Percentiles rank a stretch among this genome's conserved stretches.
Conservation (phyloP, 2,329 filamentous ascomycete genomes). For the Drechslerella coelobrocha region DNA sequence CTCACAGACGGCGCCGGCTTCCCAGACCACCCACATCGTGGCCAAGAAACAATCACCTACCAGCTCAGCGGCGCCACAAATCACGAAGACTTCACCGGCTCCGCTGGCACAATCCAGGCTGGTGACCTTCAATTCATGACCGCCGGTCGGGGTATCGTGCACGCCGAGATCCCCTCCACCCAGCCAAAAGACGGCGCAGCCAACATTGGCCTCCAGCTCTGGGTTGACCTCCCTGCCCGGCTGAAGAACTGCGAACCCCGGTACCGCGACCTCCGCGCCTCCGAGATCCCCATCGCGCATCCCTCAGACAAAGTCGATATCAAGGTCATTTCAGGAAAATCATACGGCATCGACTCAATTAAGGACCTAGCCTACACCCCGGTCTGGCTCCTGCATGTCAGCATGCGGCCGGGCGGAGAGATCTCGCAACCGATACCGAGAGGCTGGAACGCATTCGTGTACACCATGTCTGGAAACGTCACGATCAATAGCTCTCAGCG, state of each 20-base stretch:
- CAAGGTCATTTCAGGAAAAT: constrained; percentile 89
- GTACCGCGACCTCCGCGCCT: constrained; percentile 81
- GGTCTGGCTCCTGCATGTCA: constrained; percentile 91
- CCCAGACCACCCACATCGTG: constrained; percentile 78
- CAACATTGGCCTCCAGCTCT: constrained; percentile 89
- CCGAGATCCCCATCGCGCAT: constrained; percentile 78
- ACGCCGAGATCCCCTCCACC: constrained; percentile 90
- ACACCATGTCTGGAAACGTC: constrained; percentile 77
- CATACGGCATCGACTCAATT: constrained; percentile 82
- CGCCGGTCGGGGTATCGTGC: constrained; percentile 86
- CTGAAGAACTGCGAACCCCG: constrained; percentile 89
- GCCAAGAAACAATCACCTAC: constrained; percentile 90
- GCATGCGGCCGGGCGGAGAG: constrained; percentile 77
- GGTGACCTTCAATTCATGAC: constrained; percentile 99
- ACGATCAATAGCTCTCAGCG: constrained; percentile 66
- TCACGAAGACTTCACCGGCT: constrained; percentile 89
- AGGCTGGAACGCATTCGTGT: constrained; percentile 90
- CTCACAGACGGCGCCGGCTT: constrained; percentile 83
- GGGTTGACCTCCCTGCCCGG: constrained; percentile 85
- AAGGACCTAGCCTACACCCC: constrained; percentile 94
- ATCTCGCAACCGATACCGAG: constrained; percentile 76
- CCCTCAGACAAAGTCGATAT: constrained; percentile 74
- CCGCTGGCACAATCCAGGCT: constrained; percentile 79
- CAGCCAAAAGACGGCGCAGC: constrained; percentile 73
- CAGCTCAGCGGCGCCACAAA: constrained; percentile 83